Evolutionary conservation across 208 protist species (phyloP).

Genomic region (Acanthamoeba triangularis): DNA sequence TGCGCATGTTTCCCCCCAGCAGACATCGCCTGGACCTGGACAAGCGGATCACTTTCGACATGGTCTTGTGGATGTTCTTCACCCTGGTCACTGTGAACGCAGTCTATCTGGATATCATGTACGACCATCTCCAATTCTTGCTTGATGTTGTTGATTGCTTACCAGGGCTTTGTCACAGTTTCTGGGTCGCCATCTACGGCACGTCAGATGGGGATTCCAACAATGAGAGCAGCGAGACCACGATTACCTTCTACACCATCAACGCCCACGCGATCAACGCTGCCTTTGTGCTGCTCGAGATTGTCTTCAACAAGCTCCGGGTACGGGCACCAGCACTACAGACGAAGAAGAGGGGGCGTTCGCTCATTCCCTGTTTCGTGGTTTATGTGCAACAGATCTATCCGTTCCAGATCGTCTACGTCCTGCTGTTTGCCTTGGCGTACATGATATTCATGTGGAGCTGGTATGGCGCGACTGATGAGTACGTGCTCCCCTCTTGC

Average conservation of each 20-base stretch:
- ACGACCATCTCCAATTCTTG: neutral
- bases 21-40: slow-evolving; percentile 5
- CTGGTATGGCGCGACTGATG: slow-evolving; percentile 19
- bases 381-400: neutral
- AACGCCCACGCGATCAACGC: slow-evolving; percentile 2
- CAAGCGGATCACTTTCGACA: neutral
- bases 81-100: neutral
- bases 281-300: slow-evolving; percentile 13
- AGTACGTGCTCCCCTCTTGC: neutral
- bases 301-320: neutral
- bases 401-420: slow-evolving; percentile 42
- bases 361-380: neutral
- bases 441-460: slow-evolving; percentile 67
- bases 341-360: neutral
- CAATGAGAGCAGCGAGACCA: neutral
- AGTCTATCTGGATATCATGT: slow-evolving; percentile 21
- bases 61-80: neutral
- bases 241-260: slow-evolving; percentile 44
- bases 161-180: neutral
- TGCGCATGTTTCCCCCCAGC: no score
- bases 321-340: neutral
- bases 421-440: neutral
- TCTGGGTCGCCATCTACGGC: slow-evolving; percentile 19
- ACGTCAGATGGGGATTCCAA: neutral
- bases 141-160: neutral